phyloP scores from a whole-genome alignment of 495 filamentous ascomycete genomes.

The Penicillium soppii region DNA sequence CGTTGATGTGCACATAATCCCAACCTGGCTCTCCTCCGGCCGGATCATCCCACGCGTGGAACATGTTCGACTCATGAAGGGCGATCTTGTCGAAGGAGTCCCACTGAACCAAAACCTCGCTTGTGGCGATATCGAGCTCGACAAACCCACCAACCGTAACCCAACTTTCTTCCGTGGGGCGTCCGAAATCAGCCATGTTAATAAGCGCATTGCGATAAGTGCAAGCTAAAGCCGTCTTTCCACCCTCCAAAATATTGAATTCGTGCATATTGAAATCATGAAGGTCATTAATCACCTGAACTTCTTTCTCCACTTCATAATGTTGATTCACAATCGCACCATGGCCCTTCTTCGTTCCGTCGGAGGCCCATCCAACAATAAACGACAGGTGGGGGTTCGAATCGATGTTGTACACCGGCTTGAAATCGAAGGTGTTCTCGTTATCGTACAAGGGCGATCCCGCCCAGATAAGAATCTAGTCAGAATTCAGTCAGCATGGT shows the following conservation, averaged over 20 bases:
- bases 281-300: slow-evolving; percentile 38
- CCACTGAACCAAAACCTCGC: slow-evolving; percentile 49
- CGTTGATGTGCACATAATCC: slow-evolving; percentile 45
- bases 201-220: slow-evolving; percentile 45
- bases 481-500: slow-evolving; percentile 4
- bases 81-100: slow-evolving; percentile 41
- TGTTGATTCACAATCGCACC: slow-evolving; percentile 36
- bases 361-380: slow-evolving; percentile 42
- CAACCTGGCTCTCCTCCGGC: slow-evolving; percentile 24
- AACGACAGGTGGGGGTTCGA: slow-evolving; percentile 44
- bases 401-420: slow-evolving; percentile 36
- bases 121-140: slow-evolving; percentile 48
- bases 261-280: slow-evolving; percentile 51
- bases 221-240: slow-evolving; percentile 44
- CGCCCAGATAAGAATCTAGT: slow-evolving; percentile 40
- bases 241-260: slow-evolving; percentile 44
- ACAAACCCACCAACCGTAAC: slow-evolving; percentile 40
- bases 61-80: slow-evolving; percentile 43
- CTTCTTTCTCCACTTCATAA: slow-evolving; percentile 36
- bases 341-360: slow-evolving; percentile 31
- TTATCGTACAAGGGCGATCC: slow-evolving; percentile 38
- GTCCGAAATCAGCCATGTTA: slow-evolving; percentile 45
- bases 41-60: slow-evolving; percentile 36
- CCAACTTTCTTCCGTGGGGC: slow-evolving; percentile 37
- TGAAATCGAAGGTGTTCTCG: slow-evolving; percentile 41